Base-by-base conservation (phyloP, 2,329 filamentous ascomycete species). In the Colletotrichum paranaense region DNA sequence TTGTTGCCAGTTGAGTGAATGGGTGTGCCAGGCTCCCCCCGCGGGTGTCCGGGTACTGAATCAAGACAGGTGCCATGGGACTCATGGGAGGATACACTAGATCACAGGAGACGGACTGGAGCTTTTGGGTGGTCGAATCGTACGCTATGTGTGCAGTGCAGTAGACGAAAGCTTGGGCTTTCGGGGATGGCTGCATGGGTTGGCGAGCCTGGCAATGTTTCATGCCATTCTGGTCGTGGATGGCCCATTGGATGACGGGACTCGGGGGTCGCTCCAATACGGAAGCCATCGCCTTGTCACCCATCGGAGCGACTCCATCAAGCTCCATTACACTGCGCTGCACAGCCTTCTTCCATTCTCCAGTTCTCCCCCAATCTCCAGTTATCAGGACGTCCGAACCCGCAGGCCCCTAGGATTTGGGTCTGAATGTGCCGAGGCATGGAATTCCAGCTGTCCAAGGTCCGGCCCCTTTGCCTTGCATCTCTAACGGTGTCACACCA, bases 291-390 rank as follows among this genome's bases (percentile, higher is more conserved):
- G 53, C 66, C 64, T 32, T 49, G 22, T 67, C 59, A 26, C 53
- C 69, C 67, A 62, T 70, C 67, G 55, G 70, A 73, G 70, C 46
- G 32, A 70, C 70, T 70, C 70, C 70, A 62, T 60, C 16, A 22
- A 65, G 35, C 59, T 55, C 67, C 70, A 70, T 64, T 53, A 52
- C 38, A 32, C 66, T 64, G 53, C 59, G 66, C 59, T 72, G 69
- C 69, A 72, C 69, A 53, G 69, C 69, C 69, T 62, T 68, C 69
- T 49, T 69, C 59, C 30, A 52, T 57, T 55, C 30, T 35, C 30
- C 32, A 65, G 24, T 56, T 19, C 46, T 53, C 46, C 38, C 38
- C 16, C 38, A 8, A 19, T 42, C 38, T 16, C 38, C 46, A n/a
- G 12, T 63, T 30, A 32, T 24, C 28, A 65, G 55, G 70, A 67